Percentiles rank a stretch among this genome's conserved stretches.
Conservation (phyloP, 345 rosid genomes). For the Brassica napus region DNA sequence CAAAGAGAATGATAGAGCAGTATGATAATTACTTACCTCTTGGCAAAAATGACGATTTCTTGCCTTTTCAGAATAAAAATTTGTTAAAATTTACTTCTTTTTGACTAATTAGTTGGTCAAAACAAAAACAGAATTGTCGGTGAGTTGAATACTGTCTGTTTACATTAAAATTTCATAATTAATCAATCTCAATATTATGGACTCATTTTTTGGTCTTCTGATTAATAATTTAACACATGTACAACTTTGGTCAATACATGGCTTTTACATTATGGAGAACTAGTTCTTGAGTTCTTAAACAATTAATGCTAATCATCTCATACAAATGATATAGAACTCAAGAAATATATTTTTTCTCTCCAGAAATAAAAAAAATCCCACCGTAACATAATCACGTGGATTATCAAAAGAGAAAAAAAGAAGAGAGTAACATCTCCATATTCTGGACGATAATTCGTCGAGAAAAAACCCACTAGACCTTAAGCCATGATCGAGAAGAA, state of each 20-base stretch:
- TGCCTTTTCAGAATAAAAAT: background rate
- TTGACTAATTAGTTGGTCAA: conserved; percentile 12
- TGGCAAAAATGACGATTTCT: background rate
- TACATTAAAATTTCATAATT: conserved; percentile 15
- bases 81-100: background rate
- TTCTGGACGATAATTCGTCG: conserved; percentile 29
- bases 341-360: conserved; percentile 3
- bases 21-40: background rate
- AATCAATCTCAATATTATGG: conserved; percentile 20
- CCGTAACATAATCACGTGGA: conserved; percentile 41
- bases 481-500: conserved; percentile 3
- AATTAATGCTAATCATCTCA: conserved; percentile 17
- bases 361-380: conserved; percentile 37
- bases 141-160: conserved; percentile 19
- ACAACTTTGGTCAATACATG: conserved; percentile 24
- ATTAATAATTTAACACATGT: conserved; percentile 36
- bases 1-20: background rate
- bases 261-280: conserved; percentile 33
- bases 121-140: conserved; percentile 19
- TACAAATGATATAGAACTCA: conserved; percentile 26
- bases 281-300: conserved; percentile 16
- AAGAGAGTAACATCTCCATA: conserved; percentile 6
- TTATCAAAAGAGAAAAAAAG: conserved; percentile 18
- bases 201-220: background rate
- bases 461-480: conserved; percentile 30